Conservation (phyloP, 2,329 filamentous ascomycete genomes). For the Tolypocladium sp. region DNA sequence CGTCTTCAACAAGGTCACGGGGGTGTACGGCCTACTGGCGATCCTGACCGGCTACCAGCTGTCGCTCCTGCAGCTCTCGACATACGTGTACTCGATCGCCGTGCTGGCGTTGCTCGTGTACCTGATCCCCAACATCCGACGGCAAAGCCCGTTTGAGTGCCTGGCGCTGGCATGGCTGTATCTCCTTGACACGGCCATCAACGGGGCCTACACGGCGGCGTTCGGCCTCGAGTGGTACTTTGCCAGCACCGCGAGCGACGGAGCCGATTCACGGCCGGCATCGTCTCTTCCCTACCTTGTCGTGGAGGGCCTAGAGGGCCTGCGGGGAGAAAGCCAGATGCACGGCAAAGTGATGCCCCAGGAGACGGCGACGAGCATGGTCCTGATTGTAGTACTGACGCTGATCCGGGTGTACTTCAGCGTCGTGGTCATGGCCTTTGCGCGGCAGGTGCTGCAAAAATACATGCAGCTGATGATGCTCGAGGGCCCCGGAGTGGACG, state of each 20-base stretch:
- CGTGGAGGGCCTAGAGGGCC: constrained; percentile 21
- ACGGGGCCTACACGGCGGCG: constrained; percentile 69
- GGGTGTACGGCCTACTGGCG: constrained; percentile 82
- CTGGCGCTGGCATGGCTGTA: constrained; percentile 81
- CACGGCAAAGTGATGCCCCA: constrained; percentile 33
- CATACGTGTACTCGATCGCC: constrained; percentile 80
- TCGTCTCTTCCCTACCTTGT: constrained; percentile 15
- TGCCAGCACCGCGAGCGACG: constrained; percentile 44
- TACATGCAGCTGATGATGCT: constrained; percentile 42
- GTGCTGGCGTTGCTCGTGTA: constrained; percentile 59
- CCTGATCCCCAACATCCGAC: constrained; percentile 72
- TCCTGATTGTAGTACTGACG: constrained; percentile 66
- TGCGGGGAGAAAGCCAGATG: constrained; percentile 21
- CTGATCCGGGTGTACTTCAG: constrained; percentile 74
- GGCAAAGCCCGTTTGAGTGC: constrained; percentile 68
- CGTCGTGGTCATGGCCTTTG: constrained; percentile 74
- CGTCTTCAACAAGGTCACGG: constrained; percentile 86
- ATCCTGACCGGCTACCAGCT: constrained; percentile 80
- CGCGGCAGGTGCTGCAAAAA: constrained; percentile 65
- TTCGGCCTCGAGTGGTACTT: constrained; percentile 86
- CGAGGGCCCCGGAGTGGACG: constrained; percentile 35
- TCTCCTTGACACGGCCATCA: constrained; percentile 71
- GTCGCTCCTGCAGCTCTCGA: constrained; percentile 74
- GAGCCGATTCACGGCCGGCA: constrained; percentile 11
- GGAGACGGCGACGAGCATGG: constrained; percentile 65